Percentiles rank a stretch among this genome's conserved stretches.
Conservation (phyloP, 2,329 filamentous ascomycete genomes). For the Stemphylium beticola region DNA sequence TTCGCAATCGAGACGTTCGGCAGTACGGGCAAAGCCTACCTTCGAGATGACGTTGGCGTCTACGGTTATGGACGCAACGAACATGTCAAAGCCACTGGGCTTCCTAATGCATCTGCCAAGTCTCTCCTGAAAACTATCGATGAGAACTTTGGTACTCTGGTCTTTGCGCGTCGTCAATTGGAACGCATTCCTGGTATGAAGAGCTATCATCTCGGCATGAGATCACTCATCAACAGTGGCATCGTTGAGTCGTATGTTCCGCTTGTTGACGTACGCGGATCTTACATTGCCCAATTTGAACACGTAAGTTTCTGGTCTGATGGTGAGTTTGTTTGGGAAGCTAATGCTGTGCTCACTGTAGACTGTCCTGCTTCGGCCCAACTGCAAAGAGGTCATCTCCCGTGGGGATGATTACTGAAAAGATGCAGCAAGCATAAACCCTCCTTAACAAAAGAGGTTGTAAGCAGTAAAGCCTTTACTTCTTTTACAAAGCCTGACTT, state of each 20-base stretch:
- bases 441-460: no score
- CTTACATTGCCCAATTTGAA: conserved; percentile 92
- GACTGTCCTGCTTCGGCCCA: conserved; percentile 42
- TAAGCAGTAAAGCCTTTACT: no score
- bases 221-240: conserved; percentile 78
- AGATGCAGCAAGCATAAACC: no score
- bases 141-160: conserved; percentile 92
- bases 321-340: no score
- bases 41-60: conserved; percentile 74
- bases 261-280: conserved; percentile 86
- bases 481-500: conserved; percentile 4
- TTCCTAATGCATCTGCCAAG: conserved; percentile 81
- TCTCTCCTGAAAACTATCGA: conserved; percentile 84
- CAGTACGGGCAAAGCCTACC: conserved; percentile 84
- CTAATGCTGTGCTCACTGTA: conserved; percentile 19
- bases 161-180: conserved; percentile 86
- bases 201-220: conserved; percentile 89
- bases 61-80: conserved; percentile 71
- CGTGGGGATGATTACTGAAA: conserved; percentile 80
- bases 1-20: conserved; percentile 97
- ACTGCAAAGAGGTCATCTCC: conserved; percentile 84
- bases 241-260: conserved; percentile 90
- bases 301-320: conserved; percentile 68
- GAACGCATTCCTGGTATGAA: conserved; percentile 81
- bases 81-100: conserved; percentile 72